Conservation (phyloP, 176 grass and related monocot species). For the Aegilops speltoides region DNA sequence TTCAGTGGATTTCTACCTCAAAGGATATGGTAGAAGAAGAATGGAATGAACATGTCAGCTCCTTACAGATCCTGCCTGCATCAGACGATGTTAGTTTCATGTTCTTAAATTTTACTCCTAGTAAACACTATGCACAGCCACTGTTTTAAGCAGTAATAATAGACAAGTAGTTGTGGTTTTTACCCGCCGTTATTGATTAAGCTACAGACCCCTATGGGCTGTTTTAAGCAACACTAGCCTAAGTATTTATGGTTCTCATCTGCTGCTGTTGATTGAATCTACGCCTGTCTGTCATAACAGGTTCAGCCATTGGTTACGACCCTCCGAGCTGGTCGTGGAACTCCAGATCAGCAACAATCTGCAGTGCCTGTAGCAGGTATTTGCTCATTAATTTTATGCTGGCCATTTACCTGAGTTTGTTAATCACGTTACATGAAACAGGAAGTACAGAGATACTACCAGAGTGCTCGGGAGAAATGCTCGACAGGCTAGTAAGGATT, state of each 20-base stretch:
- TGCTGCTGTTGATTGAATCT: not conserved
- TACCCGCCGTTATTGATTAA: not conserved
- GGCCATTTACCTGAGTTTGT: not conserved
- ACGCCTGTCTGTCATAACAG: conserved; percentile 31
- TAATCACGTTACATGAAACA: conserved; percentile 12
- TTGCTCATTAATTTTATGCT: not conserved
- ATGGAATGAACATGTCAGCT: conserved; percentile 69
- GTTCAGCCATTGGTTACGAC: conserved; percentile 69
- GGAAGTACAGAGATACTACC: conserved; percentile 44
- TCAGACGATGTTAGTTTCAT: conserved; percentile 56
- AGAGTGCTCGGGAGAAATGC: conserved; percentile 59
- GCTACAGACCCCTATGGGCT: not conserved
- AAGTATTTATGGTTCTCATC: not conserved
- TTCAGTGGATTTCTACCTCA: conserved; percentile 57
- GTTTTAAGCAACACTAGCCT: conserved; percentile 6
- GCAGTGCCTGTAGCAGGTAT: conserved; percentile 26
- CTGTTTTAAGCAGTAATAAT: not conserved
- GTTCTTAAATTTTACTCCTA: not conserved
- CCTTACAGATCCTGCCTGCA: conserved; percentile 41
- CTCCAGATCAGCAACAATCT: conserved; percentile 34
- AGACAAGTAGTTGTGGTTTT: conserved; percentile 7
- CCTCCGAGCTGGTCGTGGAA: conserved; percentile 57
- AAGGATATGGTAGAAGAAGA: conserved; percentile 61
- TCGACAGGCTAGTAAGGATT: conserved; percentile 56
- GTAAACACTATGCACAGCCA: not conserved